A percentile compares a stretch with the other conserved stretches of the same genome.
These are phyloP conservation scores for Exophiala oligosperma DNA, from an alignment of 2,329 filamentous ascomycete species.

Conservation along the genomic window DNA sequence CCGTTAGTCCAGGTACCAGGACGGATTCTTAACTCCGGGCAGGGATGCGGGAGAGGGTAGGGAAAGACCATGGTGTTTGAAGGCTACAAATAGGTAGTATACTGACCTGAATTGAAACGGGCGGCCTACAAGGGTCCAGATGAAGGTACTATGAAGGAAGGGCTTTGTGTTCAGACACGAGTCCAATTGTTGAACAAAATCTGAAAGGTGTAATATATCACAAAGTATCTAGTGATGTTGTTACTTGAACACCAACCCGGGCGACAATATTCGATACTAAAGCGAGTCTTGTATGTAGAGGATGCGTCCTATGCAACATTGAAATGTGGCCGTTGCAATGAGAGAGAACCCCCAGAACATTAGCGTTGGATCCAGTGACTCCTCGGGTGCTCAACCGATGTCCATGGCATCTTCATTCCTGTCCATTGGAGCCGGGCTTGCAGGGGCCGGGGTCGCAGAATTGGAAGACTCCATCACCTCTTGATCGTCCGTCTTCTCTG, in stretches of 20 bases:
- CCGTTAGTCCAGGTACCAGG: neutral
- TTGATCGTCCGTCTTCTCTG: constrained; percentile 19
- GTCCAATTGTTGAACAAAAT: too few relatives aligned
- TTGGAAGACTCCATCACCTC: constrained; percentile 14
- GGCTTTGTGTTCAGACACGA: too few relatives aligned
- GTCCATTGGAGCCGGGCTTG: constrained; percentile 1
- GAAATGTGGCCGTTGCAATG: neutral
- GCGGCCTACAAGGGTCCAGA: too few relatives aligned
- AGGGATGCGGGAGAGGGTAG: neutral
- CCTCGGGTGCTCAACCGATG: constrained; percentile 9
- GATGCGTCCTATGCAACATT: neutral
- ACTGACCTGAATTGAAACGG: too few relatives aligned
- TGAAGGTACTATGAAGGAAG: too few relatives aligned
- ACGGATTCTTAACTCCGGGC: neutral
- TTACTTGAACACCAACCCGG: too few relatives aligned
- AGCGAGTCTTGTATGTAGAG: neutral
- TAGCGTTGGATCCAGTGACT: neutral
- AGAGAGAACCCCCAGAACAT: too few relatives aligned
- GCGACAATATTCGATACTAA: neutral
- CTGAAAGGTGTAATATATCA: too few relatives aligned
- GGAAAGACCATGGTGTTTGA: too few relatives aligned
- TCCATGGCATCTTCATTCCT: constrained; percentile 24
- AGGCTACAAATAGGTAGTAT: too few relatives aligned
- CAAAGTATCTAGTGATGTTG: too few relatives aligned
- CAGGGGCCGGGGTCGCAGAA: constrained; percentile 9